Evolutionary conservation across 2,329 filamentous ascomycete species (phyloP).

Genomic region (Didymellaceae sp.): DNA sequence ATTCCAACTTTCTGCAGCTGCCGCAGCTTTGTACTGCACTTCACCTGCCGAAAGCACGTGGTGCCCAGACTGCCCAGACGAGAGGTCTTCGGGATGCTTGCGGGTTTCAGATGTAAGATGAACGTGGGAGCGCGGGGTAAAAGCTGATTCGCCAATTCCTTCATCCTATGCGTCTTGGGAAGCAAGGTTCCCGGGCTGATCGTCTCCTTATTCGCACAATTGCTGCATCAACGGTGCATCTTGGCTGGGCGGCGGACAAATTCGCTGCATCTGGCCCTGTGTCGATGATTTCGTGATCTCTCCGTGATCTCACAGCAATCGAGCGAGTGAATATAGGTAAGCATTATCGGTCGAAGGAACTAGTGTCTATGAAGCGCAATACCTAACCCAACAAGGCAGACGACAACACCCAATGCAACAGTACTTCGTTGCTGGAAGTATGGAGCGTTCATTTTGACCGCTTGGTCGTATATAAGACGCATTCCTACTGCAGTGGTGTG

Average conservation of each 20-base stretch:
- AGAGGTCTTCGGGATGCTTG: not conserved
- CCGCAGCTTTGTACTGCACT: slow-evolving; percentile 6
- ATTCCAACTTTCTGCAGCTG: not conserved
- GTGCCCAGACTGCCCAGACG: slow-evolving; percentile 11
- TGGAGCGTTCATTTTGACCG: too few relatives aligned
- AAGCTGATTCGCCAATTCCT: slow-evolving; percentile 3
- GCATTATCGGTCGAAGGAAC: too few relatives aligned
- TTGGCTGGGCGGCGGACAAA: slow-evolving; percentile 5
- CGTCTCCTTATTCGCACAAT: slow-evolving; percentile 8
- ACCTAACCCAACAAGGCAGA: too few relatives aligned
- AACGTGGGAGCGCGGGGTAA: slow-evolving; percentile 9
- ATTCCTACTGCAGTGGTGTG: too few relatives aligned
- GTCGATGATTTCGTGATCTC: slow-evolving; percentile 46
- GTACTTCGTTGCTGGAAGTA: too few relatives aligned
- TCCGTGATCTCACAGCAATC: slow-evolving; percentile 27
- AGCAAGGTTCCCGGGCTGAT: slow-evolving; percentile 1
- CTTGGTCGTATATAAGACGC: too few relatives aligned
- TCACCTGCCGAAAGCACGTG: slow-evolving; percentile 2
- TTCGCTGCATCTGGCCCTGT: not conserved
- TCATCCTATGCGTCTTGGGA: slow-evolving; percentile 1
- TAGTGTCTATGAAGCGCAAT: too few relatives aligned
- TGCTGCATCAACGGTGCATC: slow-evolving; percentile 6
- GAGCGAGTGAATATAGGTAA: not conserved
- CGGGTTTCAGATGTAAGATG: not conserved
- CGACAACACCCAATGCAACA: too few relatives aligned